Evolutionary conservation across 1,139 yeast genomes (phyloP).

Genomic region (Geotrichum candidum): DNA sequence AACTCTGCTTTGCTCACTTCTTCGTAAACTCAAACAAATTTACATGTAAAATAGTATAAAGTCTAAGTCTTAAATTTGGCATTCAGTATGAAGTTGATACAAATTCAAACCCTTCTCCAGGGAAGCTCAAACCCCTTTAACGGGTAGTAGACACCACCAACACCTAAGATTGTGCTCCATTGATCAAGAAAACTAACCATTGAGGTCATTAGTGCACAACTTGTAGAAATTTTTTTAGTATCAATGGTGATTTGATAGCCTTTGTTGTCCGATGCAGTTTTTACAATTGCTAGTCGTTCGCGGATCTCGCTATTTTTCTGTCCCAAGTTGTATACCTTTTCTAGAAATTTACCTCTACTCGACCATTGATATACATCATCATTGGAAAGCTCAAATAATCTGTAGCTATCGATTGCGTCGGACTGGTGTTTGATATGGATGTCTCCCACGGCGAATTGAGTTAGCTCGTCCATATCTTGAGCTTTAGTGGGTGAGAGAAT

Average conservation of each 20-base stretch:
- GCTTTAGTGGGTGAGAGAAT: slow-evolving; percentile 45
- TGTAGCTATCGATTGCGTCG: slow-evolving; percentile 56
- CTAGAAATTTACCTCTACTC: slow-evolving; percentile 51
- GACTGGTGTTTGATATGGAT: slow-evolving; percentile 53
- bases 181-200: slow-evolving; percentile 57
- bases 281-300: slow-evolving; percentile 40
- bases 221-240: slow-evolving; percentile 48
- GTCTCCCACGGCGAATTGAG: slow-evolving; percentile 52
- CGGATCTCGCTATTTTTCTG: slow-evolving; percentile 58
- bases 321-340: slow-evolving; percentile 50
- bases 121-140: slow-evolving; percentile 47
- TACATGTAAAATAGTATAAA: background rate
- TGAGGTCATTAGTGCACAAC: slow-evolving; percentile 54
- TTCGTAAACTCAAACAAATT: background rate
- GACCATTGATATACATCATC: slow-evolving; percentile 64
- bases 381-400: slow-evolving; percentile 53
- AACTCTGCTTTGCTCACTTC: background rate
- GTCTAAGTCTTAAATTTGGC: background rate
- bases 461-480: slow-evolving; percentile 14
- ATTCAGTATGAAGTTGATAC: slow-evolving; percentile 10
- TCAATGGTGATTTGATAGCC: slow-evolving; percentile 53
- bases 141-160: slow-evolving; percentile 57
- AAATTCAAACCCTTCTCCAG: slow-evolving; percentile 48
- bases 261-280: slow-evolving; percentile 33
- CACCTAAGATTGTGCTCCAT: slow-evolving; percentile 56